These are phyloP conservation scores for Aspergillus ustus DNA, from an alignment of 2,329 filamentous ascomycete species.

Conservation along the genomic window DNA sequence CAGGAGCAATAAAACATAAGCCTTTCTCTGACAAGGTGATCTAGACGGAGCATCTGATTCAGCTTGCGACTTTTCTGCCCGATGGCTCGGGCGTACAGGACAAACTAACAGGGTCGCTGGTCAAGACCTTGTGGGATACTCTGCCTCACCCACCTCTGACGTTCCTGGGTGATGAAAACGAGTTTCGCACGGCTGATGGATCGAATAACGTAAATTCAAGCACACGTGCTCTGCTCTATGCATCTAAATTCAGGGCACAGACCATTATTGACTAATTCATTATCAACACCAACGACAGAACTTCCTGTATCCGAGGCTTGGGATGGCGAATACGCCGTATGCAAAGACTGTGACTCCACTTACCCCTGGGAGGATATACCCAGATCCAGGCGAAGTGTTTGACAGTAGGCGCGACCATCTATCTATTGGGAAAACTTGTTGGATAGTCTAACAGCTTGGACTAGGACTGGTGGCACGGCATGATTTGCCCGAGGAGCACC, in stretches of 20 bases:
- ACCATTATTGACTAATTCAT: no score
- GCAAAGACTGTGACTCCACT: no score
- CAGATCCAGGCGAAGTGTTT: constrained; percentile 69
- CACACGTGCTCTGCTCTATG: neutral
- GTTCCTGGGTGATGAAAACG: constrained; percentile 42
- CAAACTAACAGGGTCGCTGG: constrained; percentile 55
- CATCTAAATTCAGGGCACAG: no score
- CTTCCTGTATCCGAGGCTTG: constrained; percentile 67
- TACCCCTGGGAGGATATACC: no score
- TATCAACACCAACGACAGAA: constrained; percentile 32
- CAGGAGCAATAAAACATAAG: no score
- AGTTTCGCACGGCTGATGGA: constrained; percentile 42
- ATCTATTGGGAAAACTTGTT: no score
- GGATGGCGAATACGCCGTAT: constrained; percentile 67
- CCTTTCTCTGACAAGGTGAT: no score
- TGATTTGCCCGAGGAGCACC: constrained; percentile 57
- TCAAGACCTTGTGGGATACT: constrained; percentile 59
- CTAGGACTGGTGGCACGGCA: constrained; percentile 16
- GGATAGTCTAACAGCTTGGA: no score
- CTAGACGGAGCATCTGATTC: no score
- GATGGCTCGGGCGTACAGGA: no score
- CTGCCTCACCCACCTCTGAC: constrained; percentile 59
- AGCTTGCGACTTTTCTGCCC: no score
- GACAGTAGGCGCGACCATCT: constrained; percentile 67
- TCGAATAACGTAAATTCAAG: constrained; percentile 48